phyloP scores from a whole-genome alignment of 768 basidiomycete species.

The Lactarius akahatsu region DNA sequence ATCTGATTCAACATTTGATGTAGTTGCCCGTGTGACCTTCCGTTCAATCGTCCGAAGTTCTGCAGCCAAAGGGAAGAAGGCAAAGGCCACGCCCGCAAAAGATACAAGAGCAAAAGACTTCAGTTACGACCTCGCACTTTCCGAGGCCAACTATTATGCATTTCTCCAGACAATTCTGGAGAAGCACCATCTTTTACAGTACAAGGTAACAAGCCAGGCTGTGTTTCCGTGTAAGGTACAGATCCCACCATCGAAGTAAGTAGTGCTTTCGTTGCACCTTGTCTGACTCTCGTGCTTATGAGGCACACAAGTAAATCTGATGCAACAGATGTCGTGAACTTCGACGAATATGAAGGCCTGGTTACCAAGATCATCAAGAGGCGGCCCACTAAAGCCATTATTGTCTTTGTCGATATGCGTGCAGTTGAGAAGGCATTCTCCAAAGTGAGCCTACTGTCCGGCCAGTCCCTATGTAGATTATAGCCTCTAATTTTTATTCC shows the following conservation, averaged over 20 bases:
- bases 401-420: background rate
- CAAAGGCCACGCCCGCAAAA: background rate
- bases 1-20: no score
- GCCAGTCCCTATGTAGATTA: background rate
- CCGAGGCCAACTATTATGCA: background rate
- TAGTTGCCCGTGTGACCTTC: no score
- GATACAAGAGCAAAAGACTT: background rate
- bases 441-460: background rate
- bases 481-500: background rate
- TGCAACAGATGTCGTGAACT: background rate
- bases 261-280: background rate
- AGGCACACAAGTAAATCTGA: background rate
- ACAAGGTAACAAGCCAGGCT: background rate
- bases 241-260: background rate
- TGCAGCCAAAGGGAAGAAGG: background rate
- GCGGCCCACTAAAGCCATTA: background rate
- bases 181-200: background rate
- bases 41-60: no score
- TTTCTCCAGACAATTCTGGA: background rate
- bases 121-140: rapidly evolving
- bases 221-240: background rate
- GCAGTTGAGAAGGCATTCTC: background rate
- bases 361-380: background rate
- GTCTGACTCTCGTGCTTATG: background rate
- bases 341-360: background rate